phyloP scores from a whole-genome alignment of 2,329 filamentous ascomycete genomes.

The Coniochaeta sp. region DNA sequence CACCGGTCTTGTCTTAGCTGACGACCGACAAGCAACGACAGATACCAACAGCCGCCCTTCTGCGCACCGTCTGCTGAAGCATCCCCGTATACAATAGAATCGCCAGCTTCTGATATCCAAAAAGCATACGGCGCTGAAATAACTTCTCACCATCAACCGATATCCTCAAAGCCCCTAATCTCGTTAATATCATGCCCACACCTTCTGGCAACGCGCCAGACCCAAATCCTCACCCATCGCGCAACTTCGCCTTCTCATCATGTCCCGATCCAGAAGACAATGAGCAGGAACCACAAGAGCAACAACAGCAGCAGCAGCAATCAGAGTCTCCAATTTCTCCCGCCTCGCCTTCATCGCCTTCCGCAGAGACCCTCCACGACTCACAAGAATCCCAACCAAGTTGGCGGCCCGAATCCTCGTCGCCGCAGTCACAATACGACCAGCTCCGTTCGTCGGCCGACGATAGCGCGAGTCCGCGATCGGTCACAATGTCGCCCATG shows the following conservation, averaged over 20 bases:
- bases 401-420: constrained; percentile 13
- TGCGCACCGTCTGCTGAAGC: neutral
- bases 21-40: neutral
- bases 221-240: constrained; percentile 22
- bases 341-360: neutral
- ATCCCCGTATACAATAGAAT: neutral
- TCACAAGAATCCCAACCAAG: constrained; percentile 10
- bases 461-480: constrained; percentile 22
- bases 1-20: neutral
- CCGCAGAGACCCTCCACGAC: constrained; percentile 19
- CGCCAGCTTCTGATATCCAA: neutral
- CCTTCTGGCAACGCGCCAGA: constrained; percentile 34
- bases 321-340: neutral
- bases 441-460: constrained; percentile 6
- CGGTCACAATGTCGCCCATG: constrained; percentile 34
- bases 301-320: neutral
- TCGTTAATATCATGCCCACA: constrained; percentile 31
- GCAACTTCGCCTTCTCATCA: constrained; percentile 18
- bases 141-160: neutral
- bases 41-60: neutral
- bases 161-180: neutral
- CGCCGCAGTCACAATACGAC: constrained; percentile 6
- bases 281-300: constrained; percentile 7
- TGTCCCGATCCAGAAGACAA: constrained; percentile 15
- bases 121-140: neutral